Evolutionary conservation across 2,329 filamentous ascomycete genomes (phyloP), one percentile per base, ranked within the genome.

Genomic region (Stenocarpella maydis): DNA sequence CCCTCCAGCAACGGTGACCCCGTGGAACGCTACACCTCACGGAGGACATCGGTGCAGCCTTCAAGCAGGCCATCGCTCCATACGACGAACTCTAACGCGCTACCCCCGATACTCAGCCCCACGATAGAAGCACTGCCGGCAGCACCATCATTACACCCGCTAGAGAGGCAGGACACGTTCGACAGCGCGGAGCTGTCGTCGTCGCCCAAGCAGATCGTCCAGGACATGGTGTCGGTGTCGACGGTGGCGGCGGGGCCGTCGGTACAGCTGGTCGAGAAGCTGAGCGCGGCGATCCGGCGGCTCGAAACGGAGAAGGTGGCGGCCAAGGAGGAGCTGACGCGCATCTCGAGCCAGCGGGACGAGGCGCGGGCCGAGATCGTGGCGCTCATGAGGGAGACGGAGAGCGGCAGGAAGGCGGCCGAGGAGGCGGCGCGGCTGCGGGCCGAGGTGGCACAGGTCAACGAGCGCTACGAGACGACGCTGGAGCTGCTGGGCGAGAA

Each of bases 401-500:
- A 98, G 73, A 85, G 85, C 37, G 91, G 91, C 77, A 87, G 88
- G 73, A 82, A 80, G 2, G 87, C 88, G 2, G 87, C 89, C 17
- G 79, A 83, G 65, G 88, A 86, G 70, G 86, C 94, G 0, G 82
- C 84, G 24, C 85, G 87, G 70, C 79, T 98, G 17, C 91, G 97
- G 78, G 82, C 80, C 54, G 88, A 94, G 74, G 83, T 97, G 61
- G 82, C 81, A 34, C 87, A 88, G 50, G 83, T 98, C 73, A 90
- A 93, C 75, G 84, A 88, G 72, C 86, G 95, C 75, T 97, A 98
- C 78, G 90, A 97, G 78, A 96, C 94, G 17, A 97, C 94, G 70
- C 84, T 99, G 65, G 95, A 98, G 82, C 91, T 98, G 89, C 82
- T 99, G 68, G 96, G 96, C 1, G 96, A 99, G 87, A 97, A 97